Conservation (phyloP, 306 rosid species). For the Ziziphus jujuba region DNA sequence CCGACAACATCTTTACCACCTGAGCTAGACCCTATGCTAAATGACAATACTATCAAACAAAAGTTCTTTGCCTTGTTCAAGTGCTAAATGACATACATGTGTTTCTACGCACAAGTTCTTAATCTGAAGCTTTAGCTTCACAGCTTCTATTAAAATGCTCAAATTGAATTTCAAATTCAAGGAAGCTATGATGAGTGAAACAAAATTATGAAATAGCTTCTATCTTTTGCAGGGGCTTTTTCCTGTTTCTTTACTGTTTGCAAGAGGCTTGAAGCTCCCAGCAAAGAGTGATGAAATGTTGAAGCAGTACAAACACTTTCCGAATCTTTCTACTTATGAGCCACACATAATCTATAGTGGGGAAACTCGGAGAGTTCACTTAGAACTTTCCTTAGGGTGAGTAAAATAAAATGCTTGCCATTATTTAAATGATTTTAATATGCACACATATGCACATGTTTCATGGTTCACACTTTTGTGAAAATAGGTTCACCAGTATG, state of each 20-base stretch:
- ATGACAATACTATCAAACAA: background rate
- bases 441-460: no score
- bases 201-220: slow-evolving; percentile 19
- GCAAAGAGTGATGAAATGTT: slow-evolving; percentile 45
- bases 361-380: slow-evolving; percentile 62
- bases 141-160: slow-evolving; percentile 1
- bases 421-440: no score
- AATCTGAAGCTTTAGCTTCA: background rate
- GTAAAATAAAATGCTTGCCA: slow-evolving; percentile 27
- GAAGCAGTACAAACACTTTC: slow-evolving; percentile 59
- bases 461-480: no score
- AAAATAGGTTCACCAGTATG: no score
- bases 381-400: slow-evolving; percentile 92
- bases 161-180: background rate
- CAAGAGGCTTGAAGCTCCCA: slow-evolving; percentile 84
- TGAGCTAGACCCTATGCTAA: background rate
- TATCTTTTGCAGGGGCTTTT: slow-evolving; percentile 62
- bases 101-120: background rate
- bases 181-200: slow-evolving; percentile 4
- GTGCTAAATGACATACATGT: background rate
- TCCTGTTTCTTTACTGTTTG: slow-evolving; percentile 79
- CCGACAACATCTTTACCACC: slow-evolving; percentile 7
- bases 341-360: slow-evolving; percentile 37
- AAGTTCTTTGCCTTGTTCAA: background rate
- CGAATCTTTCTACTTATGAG: slow-evolving; percentile 47